These are phyloP conservation scores for Trifolium subterraneum DNA, from an alignment of 306 rosid genomes.

Conservation along the genomic window DNA sequence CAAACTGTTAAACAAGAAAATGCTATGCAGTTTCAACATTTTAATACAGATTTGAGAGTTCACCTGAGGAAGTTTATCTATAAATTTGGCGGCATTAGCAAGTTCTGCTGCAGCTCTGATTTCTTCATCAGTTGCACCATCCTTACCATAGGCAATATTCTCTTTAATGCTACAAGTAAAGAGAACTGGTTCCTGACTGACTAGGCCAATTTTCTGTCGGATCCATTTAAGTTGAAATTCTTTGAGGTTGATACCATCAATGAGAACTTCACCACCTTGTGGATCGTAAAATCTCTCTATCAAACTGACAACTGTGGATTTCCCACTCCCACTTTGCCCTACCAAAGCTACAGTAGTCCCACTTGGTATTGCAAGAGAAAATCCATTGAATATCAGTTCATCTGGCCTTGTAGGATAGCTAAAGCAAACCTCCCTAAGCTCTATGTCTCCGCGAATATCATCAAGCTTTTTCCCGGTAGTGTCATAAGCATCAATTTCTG, in stretches of 20 bases:
- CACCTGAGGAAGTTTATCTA: constrained; percentile 46
- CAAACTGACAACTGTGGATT: constrained; percentile 80
- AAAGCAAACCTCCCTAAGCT: constrained; percentile 57
- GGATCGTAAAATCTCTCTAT: constrained; percentile 96
- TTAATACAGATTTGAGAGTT: constrained; percentile 5
- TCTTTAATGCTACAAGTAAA: constrained; percentile 78
- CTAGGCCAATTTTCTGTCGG: constrained; percentile 78
- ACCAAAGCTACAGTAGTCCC: constrained; percentile 76
- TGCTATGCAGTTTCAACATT: background rate
- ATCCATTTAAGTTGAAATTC: constrained; percentile 82
- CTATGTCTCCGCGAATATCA: constrained; percentile 55
- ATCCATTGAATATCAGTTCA: constrained; percentile 54
- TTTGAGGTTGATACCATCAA: constrained; percentile 72
- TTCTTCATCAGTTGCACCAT: constrained; percentile 60
- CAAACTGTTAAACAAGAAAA: background rate
- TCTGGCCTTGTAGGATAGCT: constrained; percentile 78
- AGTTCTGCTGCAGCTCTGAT: constrained; percentile 44
- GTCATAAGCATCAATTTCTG: constrained; percentile 73
- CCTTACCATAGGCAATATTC: constrained; percentile 78
- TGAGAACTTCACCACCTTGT: constrained; percentile 70
- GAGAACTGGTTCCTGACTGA: constrained; percentile 83
- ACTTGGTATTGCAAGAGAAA: constrained; percentile 58
- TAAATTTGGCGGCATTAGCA: constrained; percentile 47
- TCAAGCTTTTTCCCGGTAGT: constrained; percentile 52
- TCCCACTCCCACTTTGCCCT: constrained; percentile 92